phyloP scores from a whole-genome alignment of 179 eudicot species.

The Patellifolia procumbens region DNA sequence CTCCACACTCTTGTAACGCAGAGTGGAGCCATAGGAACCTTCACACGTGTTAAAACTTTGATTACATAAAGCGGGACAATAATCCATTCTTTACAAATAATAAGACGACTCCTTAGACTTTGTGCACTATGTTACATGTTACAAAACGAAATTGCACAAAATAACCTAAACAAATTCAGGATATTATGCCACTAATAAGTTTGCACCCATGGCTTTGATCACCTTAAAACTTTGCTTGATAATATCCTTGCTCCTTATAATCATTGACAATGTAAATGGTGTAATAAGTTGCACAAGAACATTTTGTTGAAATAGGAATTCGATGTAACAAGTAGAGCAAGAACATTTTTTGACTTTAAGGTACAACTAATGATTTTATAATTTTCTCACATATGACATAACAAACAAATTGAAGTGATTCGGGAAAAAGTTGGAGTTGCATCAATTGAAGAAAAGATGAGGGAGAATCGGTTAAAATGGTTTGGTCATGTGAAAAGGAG shows the following conservation, averaged over 20 bases:
- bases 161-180: background rate
- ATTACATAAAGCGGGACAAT: background rate
- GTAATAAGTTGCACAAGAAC: background rate
- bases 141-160: background rate
- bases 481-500: no score
- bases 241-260: background rate
- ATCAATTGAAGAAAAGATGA: no score
- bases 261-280: background rate
- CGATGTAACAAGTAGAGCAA: no score
- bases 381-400: no score
- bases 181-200: background rate
- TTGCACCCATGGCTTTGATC: background rate
- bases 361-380: no score
- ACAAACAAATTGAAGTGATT: no score
- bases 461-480: no score
- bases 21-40: slow-evolving; percentile 97
- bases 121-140: background rate
- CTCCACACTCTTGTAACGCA: slow-evolving; percentile 94
- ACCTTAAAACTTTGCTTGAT: background rate
- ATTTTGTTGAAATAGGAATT: background rate
- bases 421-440: no score
- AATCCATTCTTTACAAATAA: background rate
- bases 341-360: background rate
- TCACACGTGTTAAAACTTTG: slow-evolving; percentile 3
- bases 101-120: background rate